Evolutionary conservation across 352 stramenopile genomes (phyloP).

Genomic region (Phytopythium cucurbitacearum): DNA sequence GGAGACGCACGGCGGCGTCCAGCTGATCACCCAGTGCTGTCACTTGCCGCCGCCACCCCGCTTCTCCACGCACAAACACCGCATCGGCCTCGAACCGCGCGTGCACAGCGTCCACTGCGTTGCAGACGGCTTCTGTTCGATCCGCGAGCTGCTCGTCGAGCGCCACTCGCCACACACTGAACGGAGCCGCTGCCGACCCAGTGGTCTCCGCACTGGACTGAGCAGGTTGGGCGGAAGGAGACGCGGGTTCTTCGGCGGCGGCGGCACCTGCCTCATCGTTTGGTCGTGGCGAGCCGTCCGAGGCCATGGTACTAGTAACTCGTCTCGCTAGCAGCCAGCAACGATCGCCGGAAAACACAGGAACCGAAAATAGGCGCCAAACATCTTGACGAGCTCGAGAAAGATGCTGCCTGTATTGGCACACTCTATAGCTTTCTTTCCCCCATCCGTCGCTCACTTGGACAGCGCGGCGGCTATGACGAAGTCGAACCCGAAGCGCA

Average conservation of each 20-base stretch:
- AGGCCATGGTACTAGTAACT: too few relatives aligned
- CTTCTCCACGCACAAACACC: constrained; percentile 56
- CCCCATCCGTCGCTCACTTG: neutral
- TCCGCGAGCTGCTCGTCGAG: constrained; percentile 26
- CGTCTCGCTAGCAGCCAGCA: too few relatives aligned
- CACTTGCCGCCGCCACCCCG: constrained; percentile 59
- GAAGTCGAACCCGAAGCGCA: constrained; percentile 89
- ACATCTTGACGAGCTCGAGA: too few relatives aligned
- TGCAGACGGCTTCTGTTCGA: constrained; percentile 17
- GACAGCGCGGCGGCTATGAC: constrained; percentile 58
- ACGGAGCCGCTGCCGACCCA: constrained; percentile 5
- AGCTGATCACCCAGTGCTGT: constrained; percentile 36
- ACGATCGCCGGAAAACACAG: too few relatives aligned
- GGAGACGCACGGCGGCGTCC: constrained; percentile 27
- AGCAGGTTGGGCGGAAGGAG: neutral
- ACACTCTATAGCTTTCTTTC: neutral
- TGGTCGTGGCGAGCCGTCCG: neutral
- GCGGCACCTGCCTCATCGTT: neutral
- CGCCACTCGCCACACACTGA: constrained; percentile 29
- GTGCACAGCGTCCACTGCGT: constrained; percentile 33
- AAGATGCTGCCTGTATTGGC: too few relatives aligned
- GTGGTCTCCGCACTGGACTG: neutral
- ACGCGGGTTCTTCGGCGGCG: too few relatives aligned
- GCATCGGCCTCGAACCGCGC: constrained; percentile 47
- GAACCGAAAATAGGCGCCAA: too few relatives aligned